phyloP scores from a whole-genome alignment of 1,284 basidiomycete genomes.

The Trichosporon asahii region DNA sequence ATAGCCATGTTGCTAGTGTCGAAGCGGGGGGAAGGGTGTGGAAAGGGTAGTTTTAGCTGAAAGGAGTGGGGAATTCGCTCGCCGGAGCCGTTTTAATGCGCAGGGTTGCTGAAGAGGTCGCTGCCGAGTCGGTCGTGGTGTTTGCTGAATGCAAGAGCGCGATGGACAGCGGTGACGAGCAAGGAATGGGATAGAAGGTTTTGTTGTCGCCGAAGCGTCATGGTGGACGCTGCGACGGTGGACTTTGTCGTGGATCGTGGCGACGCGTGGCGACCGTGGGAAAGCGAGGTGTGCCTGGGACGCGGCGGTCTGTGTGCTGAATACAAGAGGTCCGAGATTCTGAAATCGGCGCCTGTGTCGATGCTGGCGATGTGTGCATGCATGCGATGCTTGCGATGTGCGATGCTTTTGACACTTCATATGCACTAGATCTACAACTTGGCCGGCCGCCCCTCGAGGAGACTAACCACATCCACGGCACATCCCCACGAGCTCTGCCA shows the following conservation, averaged over 20 bases:
- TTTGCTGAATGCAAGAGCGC: background rate
- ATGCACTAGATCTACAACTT: constrained; percentile 11
- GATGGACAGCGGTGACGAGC: background rate
- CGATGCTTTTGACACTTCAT: background rate
- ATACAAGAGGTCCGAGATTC: too few relatives aligned
- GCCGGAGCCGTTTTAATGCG: background rate
- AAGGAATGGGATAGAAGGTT: constrained; percentile 9
- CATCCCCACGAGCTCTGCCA: constrained; percentile 51
- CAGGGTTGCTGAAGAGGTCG: background rate
- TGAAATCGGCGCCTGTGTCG: too few relatives aligned
- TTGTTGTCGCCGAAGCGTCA: constrained; percentile 8
- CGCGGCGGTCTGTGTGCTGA: background rate
- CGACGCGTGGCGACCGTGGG: constrained; percentile 1
- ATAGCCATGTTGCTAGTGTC: constrained; percentile 22
- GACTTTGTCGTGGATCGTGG: constrained; percentile 10
- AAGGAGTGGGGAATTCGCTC: background rate
- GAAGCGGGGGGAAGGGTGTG: constrained; percentile 6
- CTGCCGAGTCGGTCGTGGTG: background rate
- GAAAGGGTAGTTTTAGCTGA: background rate
- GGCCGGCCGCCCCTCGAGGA: constrained; percentile 38
- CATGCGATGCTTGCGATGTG: background rate
- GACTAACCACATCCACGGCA: constrained; percentile 41
- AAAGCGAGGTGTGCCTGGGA: background rate
- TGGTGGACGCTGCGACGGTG: background rate
- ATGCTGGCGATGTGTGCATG: background rate